Conservation (phyloP, 2,329 filamentous ascomycete species). For the Penicillium sp. region DNA sequence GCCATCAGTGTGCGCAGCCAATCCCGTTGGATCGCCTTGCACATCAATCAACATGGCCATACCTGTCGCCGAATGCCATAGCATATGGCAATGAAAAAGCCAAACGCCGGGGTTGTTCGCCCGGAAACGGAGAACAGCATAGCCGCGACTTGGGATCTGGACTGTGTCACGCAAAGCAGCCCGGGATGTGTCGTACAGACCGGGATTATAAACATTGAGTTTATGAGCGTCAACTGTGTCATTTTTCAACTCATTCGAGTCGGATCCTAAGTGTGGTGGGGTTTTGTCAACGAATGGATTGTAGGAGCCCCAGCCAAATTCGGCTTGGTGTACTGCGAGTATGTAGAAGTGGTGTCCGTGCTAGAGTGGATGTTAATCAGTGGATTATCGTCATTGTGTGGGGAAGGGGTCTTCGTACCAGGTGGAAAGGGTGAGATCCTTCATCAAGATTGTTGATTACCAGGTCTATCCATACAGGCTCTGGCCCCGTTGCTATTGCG, state of each 20-base stretch:
- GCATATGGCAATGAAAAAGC: slow-evolving; percentile 52
- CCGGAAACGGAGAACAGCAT: slow-evolving; percentile 55
- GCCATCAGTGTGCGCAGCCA: slow-evolving; percentile 14
- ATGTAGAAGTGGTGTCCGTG: slow-evolving; percentile 40
- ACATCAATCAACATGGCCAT: slow-evolving; percentile 45
- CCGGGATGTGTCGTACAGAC: slow-evolving; percentile 26
- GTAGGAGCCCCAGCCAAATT: slow-evolving; percentile 40
- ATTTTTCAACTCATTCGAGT: slow-evolving; percentile 5
- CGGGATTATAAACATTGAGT: slow-evolving; percentile 29
- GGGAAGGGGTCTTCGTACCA: slow-evolving; percentile 33
- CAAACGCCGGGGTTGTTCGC: slow-evolving; percentile 55
- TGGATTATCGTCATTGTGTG: background rate
- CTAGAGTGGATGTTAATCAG: slow-evolving; percentile 16
- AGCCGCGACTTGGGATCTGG: slow-evolving; percentile 53
- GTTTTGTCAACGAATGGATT: slow-evolving; percentile 33
- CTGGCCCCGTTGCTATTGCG: slow-evolving; percentile 30
- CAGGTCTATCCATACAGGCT: slow-evolving; percentile 46
- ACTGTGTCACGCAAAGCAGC: slow-evolving; percentile 54
- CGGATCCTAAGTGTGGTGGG: slow-evolving; percentile 21
- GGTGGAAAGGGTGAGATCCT: slow-evolving; percentile 50
- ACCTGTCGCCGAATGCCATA: slow-evolving; percentile 51
- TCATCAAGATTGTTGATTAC: slow-evolving; percentile 54
- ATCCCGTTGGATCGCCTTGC: slow-evolving; percentile 21
- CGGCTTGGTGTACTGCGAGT: slow-evolving; percentile 27
- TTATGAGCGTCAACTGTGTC: slow-evolving; percentile 16